These are phyloP conservation scores for Xerocomus brunneocitrinus DNA, from an alignment of 768 basidiomycete genomes.

Conservation along the genomic window DNA sequence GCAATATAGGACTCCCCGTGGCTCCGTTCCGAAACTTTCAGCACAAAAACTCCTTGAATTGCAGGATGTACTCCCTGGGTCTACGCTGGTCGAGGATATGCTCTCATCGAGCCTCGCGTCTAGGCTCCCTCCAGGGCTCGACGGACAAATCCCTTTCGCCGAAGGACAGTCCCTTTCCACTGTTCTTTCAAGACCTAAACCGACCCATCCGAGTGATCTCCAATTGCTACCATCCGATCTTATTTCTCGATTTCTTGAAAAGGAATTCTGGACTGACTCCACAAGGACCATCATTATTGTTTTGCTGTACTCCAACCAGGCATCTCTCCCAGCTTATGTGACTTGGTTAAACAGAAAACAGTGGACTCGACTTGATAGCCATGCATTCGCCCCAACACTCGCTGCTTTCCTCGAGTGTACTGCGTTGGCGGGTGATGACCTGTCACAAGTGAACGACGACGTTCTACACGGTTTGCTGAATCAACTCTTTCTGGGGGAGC, in stretches of 20 bases:
- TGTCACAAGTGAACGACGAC: conserved; percentile 19
- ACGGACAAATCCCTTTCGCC: conserved; percentile 16
- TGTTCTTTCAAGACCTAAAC: neutral
- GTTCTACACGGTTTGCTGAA: conserved; percentile 32
- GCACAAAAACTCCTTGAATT: conserved; percentile 39
- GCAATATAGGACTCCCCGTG: conserved; percentile 2
- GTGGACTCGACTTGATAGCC: conserved; percentile 14
- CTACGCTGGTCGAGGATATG: conserved; percentile 41
- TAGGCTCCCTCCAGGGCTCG: conserved; percentile 26
- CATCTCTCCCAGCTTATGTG: conserved; percentile 24
- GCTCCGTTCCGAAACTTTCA: conserved; percentile 16
- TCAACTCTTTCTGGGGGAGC: conserved; percentile 13
- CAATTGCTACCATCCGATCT: conserved; percentile 16
- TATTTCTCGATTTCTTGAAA: conserved; percentile 37
- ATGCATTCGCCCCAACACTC: conserved; percentile 37
- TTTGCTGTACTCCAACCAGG: conserved; percentile 40
- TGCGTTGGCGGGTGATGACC: conserved; percentile 13
- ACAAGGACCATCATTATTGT: conserved; percentile 41
- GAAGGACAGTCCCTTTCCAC: conserved; percentile 7
- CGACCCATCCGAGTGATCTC: neutral
- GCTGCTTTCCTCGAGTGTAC: conserved; percentile 45
- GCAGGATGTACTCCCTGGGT: conserved; percentile 32
- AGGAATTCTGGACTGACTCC: conserved; percentile 40
- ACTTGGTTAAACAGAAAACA: conserved; percentile 37
- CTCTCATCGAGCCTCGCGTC: conserved; percentile 41